A percentile compares a stretch with the other conserved stretches of the same genome.
Evolutionary conservation across 1,284 basidiomycete genomes (phyloP).

Genomic region (Leccinum proximum): DNA sequence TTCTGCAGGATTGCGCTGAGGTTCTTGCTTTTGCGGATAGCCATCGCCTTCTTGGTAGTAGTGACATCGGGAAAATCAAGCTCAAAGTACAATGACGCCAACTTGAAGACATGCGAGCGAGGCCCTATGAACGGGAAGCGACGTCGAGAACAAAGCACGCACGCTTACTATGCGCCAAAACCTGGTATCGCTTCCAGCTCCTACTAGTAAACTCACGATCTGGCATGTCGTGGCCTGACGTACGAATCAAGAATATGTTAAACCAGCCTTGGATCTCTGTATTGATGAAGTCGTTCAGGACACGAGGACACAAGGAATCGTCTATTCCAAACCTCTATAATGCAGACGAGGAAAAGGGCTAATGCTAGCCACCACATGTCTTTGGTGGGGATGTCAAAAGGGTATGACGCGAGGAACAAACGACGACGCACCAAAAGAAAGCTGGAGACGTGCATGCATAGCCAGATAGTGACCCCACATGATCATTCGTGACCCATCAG

Average conservation of each 20-base stretch:
- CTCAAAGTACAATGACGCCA: slow-evolving; percentile 68
- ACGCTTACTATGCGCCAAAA: slow-evolving; percentile 85
- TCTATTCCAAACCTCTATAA: slow-evolving; percentile 67
- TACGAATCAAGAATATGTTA: slow-evolving; percentile 74
- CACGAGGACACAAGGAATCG: not conserved
- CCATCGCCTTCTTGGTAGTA: slow-evolving; percentile 71
- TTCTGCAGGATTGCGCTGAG: slow-evolving; percentile 48
- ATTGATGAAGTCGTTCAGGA: slow-evolving; percentile 28
- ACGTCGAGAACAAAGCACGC: slow-evolving; percentile 34
- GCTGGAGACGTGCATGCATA: slow-evolving; percentile 81
- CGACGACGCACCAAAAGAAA: slow-evolving; percentile 71
- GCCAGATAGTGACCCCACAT: slow-evolving; percentile 78
- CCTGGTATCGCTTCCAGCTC: slow-evolving; percentile 29
- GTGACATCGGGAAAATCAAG: slow-evolving; percentile 90
- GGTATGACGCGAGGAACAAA: not conserved
- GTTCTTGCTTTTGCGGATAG: slow-evolving; percentile 69
- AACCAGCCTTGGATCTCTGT: slow-evolving; percentile 60
- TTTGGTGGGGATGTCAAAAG: slow-evolving; percentile 26
- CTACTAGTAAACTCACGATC: slow-evolving; percentile 22
- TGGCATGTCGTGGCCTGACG: slow-evolving; percentile 32
- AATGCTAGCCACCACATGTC: slow-evolving; percentile 91
- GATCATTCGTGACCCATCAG: slow-evolving; percentile 44
- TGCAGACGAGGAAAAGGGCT: slow-evolving; percentile 80
- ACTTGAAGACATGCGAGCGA: slow-evolving; percentile 39
- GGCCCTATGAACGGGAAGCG: slow-evolving; percentile 28